Conservation (phyloP, 371 early-diverging fungal species). For the Mucor saturninus region DNA sequence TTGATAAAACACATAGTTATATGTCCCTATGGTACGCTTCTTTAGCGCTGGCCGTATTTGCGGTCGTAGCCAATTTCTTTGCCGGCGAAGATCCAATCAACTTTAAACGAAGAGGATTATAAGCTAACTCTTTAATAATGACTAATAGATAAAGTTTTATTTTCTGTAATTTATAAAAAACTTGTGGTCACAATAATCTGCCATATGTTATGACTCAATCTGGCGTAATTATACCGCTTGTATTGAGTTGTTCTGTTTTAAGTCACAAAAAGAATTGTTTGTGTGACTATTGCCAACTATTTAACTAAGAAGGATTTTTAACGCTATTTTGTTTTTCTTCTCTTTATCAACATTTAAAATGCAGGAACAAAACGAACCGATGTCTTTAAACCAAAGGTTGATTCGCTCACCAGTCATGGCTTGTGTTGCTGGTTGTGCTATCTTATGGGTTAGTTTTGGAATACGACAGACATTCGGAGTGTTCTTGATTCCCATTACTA, state of each 20-base stretch:
- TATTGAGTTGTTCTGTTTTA: too few relatives aligned
- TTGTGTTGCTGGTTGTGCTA: constrained; percentile 27
- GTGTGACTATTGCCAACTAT: too few relatives aligned
- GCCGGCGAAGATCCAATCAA: constrained; percentile 19
- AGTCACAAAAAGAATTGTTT: too few relatives aligned
- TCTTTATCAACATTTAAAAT: background rate
- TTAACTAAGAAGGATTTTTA: too few relatives aligned
- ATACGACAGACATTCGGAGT: constrained; percentile 40
- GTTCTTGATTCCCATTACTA: constrained; percentile 37
- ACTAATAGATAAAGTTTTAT: too few relatives aligned
- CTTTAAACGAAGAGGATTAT: constrained; percentile 4
- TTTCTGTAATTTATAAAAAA: too few relatives aligned
- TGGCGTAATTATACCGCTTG: too few relatives aligned
- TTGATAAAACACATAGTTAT: constrained; percentile 35
- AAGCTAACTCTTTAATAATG: background rate
- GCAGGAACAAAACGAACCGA: background rate
- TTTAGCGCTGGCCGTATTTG: constrained; percentile 35
- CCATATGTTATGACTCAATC: too few relatives aligned
- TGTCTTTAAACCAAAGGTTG: constrained; percentile 6
- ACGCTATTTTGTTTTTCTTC: too few relatives aligned
- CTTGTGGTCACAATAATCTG: too few relatives aligned
- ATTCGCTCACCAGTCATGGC: constrained; percentile 15
- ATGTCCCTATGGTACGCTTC: constrained; percentile 39
- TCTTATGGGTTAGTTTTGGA: constrained; percentile 41
- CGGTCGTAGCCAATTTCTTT: constrained; percentile 28